These are phyloP conservation scores for Stenogyne calaminthoides DNA, from an alignment of 305 asterid species.

Conservation along the genomic window DNA sequence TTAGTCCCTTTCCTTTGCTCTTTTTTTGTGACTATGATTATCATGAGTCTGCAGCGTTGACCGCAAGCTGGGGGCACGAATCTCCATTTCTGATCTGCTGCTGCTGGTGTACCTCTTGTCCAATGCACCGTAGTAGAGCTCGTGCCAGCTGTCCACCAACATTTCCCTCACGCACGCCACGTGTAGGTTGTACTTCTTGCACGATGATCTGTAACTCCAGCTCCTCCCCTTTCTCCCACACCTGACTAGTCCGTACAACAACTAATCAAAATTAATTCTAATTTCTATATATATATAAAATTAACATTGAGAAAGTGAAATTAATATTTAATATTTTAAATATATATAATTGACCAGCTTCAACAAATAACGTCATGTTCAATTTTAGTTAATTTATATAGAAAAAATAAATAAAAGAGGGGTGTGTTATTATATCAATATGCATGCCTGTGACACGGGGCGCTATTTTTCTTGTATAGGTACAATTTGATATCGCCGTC, in stretches of 20 bases:
- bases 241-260: too few species aligned
- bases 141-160: slow-evolving; percentile 92
- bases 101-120: slow-evolving; percentile 37
- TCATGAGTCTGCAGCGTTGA: slow-evolving; percentile 61
- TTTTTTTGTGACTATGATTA: slow-evolving; percentile 53
- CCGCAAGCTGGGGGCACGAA: slow-evolving; percentile 58
- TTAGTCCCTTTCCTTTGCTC: slow-evolving; percentile 58
- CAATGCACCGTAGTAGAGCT: slow-evolving; percentile 51
- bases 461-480: slow-evolving; percentile 57
- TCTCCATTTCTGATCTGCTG: slow-evolving; percentile 36
- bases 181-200: slow-evolving; percentile 89
- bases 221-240: slow-evolving; percentile 93
- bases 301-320: too few species aligned
- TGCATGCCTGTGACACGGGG: slow-evolving; percentile 62
- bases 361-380: too few species aligned
- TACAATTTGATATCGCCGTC: slow-evolving; percentile 78
- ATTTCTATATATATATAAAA: too few species aligned
- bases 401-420: slow-evolving; percentile 9
- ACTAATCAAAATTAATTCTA: too few species aligned
- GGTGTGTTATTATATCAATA: background rate
- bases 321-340: too few species aligned
- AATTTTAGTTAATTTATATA: background rate
- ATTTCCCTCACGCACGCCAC: slow-evolving; percentile 96
- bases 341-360: too few species aligned
- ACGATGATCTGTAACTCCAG: slow-evolving; percentile 83